phyloP scores from a whole-genome alignment of 73 alveolate species.

The Paramecium pentaurelia region DNA sequence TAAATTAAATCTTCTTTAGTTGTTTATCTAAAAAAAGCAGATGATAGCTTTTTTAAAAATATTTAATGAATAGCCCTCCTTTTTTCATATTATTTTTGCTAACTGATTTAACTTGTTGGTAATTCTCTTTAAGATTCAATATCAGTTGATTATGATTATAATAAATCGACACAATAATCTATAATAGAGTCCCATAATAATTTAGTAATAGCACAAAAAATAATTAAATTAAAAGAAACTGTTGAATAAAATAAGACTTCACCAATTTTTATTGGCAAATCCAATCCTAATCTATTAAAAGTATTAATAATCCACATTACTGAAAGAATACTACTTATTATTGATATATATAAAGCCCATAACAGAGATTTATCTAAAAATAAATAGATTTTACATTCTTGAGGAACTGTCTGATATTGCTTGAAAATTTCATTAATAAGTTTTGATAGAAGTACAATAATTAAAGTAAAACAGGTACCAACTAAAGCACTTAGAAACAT shows the following conservation, averaged over 20 bases:
- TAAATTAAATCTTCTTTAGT: not conserved
- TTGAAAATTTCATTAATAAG: not conserved
- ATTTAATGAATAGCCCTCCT: not conserved
- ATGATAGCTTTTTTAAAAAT: not conserved
- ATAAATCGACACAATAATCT: not conserved
- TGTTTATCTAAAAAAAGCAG: not conserved
- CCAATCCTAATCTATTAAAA: not conserved
- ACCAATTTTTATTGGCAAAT: not conserved
- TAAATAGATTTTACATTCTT: not conserved
- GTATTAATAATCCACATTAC: slow-evolving; percentile 8
- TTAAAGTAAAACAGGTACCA: not conserved
- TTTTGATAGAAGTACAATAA: not conserved
- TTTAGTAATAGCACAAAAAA: not conserved
- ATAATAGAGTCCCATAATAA: not conserved
- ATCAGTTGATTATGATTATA: not conserved
- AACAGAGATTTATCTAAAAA: not conserved
- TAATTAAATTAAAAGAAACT: not conserved
- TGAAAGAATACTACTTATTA: not conserved
- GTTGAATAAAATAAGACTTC: not conserved
- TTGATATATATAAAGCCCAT: not conserved
- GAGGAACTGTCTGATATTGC: not conserved
- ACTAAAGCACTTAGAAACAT: slow-evolving; percentile 8
- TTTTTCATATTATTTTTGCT: not conserved
- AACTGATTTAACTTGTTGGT: not conserved
- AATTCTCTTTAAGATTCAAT: not conserved